Evolutionary conservation across 73 alveolate species (phyloP).

Genomic region (Symbiodinium pilosum): DNA sequence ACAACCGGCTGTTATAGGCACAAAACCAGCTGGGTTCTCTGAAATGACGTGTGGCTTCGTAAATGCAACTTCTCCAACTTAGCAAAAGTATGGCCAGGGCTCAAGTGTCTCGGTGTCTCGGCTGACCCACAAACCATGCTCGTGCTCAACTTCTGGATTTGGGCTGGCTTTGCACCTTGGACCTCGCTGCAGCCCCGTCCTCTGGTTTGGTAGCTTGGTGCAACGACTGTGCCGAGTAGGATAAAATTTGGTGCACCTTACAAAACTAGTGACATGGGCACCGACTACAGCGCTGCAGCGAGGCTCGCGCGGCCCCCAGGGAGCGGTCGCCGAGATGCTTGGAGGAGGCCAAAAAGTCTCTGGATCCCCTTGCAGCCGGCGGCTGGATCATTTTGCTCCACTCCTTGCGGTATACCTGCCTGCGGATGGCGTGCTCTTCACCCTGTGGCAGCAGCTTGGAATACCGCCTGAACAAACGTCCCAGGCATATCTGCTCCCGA

Average conservation of each 20-base stretch:
- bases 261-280: too few relatives aligned
- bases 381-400: too few relatives aligned
- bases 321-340: constrained; percentile 52
- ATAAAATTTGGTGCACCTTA: constrained; percentile 51
- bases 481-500: too few relatives aligned
- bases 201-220: constrained; percentile 18
- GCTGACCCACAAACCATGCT: too few relatives aligned
- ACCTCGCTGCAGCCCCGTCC: constrained; percentile 49
- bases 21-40: too few relatives aligned
- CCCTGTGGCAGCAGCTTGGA: constrained; percentile 72
- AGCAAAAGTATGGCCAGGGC: too few relatives aligned
- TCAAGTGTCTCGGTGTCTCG: too few relatives aligned
- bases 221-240: constrained; percentile 13
- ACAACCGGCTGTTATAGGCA: too few relatives aligned
- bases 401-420: not conserved
- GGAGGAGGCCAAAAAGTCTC: constrained; percentile 84
- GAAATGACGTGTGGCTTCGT: too few relatives aligned
- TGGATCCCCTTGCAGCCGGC: constrained; percentile 25
- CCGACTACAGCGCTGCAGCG: not conserved
- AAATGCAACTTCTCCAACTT: too few relatives aligned
- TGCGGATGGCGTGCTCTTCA: constrained; percentile 76
- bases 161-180: too few relatives aligned
- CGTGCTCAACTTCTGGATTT: too few relatives aligned
- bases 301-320: constrained; percentile 27
- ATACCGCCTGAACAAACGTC: constrained; percentile 3